Evolutionary conservation across 2,329 filamentous ascomycete genomes (phyloP).

Genomic region (Magnaporthiopsis rhizophila): DNA sequence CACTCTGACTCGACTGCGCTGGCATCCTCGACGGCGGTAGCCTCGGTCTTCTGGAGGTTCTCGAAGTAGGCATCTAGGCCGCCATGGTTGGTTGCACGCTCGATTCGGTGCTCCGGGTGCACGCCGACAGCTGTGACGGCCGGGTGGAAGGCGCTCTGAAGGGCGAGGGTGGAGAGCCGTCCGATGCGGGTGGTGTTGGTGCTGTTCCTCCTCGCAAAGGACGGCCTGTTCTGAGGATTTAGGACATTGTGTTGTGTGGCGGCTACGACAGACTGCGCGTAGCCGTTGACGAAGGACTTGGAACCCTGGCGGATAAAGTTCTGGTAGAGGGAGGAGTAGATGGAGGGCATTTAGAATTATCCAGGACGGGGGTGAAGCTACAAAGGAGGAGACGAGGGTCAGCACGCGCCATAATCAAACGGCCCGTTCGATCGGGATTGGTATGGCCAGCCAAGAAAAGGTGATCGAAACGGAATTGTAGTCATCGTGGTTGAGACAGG

Average conservation of each 20-base stretch:
- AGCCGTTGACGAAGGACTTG: slow-evolving; percentile 95
- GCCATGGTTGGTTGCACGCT: slow-evolving; percentile 43
- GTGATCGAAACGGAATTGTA: not conserved
- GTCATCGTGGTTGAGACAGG: not conserved
- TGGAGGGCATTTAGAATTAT: slow-evolving; percentile 82
- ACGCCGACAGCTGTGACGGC: slow-evolving; percentile 41
- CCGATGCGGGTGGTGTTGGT: slow-evolving; percentile 42
- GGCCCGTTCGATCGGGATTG: slow-evolving; percentile 8
- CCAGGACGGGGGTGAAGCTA: slow-evolving; percentile 52
- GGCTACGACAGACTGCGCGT: slow-evolving; percentile 95
- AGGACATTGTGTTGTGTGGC: slow-evolving; percentile 69
- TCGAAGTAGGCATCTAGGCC: slow-evolving; percentile 88
- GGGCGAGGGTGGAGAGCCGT: slow-evolving; percentile 53
- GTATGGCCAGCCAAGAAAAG: not conserved
- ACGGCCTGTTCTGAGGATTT: slow-evolving; percentile 63
- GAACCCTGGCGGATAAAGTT: slow-evolving; percentile 94
- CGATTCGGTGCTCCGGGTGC: slow-evolving; percentile 49
- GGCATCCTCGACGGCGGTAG: slow-evolving; percentile 41
- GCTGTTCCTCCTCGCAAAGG: slow-evolving; percentile 51
- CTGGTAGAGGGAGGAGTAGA: slow-evolving; percentile 61
- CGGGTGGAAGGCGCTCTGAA: slow-evolving; percentile 70
- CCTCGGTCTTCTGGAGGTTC: slow-evolving; percentile 74
- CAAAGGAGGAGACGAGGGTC: not conserved
- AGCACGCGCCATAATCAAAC: not conserved
- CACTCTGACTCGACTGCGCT: slow-evolving; percentile 69